Conservation (phyloP, 805 yeast species). For the Monosporozyma servazzii region DNA sequence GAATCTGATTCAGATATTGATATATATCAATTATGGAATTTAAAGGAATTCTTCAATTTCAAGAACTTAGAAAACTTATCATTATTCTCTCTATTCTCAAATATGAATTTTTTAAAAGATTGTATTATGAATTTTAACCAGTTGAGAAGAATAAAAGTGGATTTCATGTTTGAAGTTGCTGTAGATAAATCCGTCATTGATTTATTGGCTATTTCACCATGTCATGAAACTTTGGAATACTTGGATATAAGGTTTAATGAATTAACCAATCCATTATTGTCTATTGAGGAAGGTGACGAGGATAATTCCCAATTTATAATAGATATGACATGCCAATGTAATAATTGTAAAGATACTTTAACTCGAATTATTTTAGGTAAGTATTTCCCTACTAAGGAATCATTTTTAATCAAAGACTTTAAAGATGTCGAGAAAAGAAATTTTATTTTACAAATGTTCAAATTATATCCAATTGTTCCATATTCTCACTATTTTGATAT, state of each 20-base stretch:
- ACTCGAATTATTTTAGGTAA: slow-evolving; percentile 23
- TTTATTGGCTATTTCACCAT: slow-evolving; percentile 17
- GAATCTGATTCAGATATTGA: slow-evolving; percentile 8
- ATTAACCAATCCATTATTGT: slow-evolving; percentile 15
- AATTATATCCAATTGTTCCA: slow-evolving; percentile 29
- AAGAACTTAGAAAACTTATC: slow-evolving; percentile 26
- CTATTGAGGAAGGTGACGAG: slow-evolving; percentile 15
- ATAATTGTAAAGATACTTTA: slow-evolving; percentile 20
- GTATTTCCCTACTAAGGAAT: slow-evolving; percentile 23
- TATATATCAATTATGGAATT: slow-evolving; percentile 19
- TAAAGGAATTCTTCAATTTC: slow-evolving; percentile 27
- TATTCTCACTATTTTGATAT: slow-evolving; percentile 30
- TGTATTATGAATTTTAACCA: slow-evolving; percentile 19
- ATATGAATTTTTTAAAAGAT: slow-evolving; percentile 17
- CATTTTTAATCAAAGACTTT: slow-evolving; percentile 15
- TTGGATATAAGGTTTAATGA: slow-evolving; percentile 27
- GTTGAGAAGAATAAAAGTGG: slow-evolving; percentile 29
- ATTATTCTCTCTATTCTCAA: slow-evolving; percentile 26
- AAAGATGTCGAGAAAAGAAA: slow-evolving; percentile 22
- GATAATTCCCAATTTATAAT: slow-evolving; percentile 13
- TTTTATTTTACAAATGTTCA: slow-evolving; percentile 25
- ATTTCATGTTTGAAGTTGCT: slow-evolving; percentile 25
- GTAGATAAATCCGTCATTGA: slow-evolving; percentile 16
- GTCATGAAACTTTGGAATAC: slow-evolving; percentile 22
- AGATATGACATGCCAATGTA: slow-evolving; percentile 20